Base-by-base conservation (phyloP, 1,284 basidiomycete genomes). In the Heterobasidion parviporum region DNA sequence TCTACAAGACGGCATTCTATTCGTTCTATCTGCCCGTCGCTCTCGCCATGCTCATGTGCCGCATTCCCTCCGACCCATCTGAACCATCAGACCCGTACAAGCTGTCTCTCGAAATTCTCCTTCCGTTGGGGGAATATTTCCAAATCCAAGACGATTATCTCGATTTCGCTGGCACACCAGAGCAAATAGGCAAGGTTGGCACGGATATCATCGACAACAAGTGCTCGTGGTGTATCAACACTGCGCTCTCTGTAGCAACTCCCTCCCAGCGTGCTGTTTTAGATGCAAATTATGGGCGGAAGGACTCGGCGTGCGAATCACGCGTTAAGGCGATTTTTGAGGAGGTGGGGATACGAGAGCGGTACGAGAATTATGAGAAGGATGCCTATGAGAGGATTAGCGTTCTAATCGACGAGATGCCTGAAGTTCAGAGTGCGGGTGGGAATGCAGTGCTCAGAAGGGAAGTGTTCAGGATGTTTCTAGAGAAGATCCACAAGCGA, bases 141-240 rank as follows among this genome's bases (percentile, higher is more conserved):
- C 96, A 99, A 75, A 83, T 97, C 52, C 96, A 99, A 72, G 96
- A 99, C 72, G 97, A 99, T 72, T 98, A 89, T 74, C 84, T 99
- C 63, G 96, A 99, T 73, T 97, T 87, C 69, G 89, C 89, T 53
- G 94, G 89, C 10, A 83, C 91, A 1, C 92, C 94, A 0, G 92
- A 95, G 73, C 82, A 91, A 63, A 91, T 98, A 56, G 97, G 96
- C 60, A 99, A 99, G 76, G 85, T 98, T 61, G 97, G 96, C 35
- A 98, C 96, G 18, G 97, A 99, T 71, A 99, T 99, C 66, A 73
- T 97, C 57, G 96, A 98, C 75, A 98, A 98, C 83, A 99, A 99
- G 76, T 99, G 97, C 75, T 92, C 90, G 46, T 99, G 96, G 97
- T 89, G 89, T 67, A 79, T 99, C 72, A 98, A 98, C 73, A 86